Percentiles rank a stretch among this genome's conserved stretches.
Evolutionary conservation across 1,284 basidiomycete genomes (phyloP).

Genomic region (Puccinia polysora): DNA sequence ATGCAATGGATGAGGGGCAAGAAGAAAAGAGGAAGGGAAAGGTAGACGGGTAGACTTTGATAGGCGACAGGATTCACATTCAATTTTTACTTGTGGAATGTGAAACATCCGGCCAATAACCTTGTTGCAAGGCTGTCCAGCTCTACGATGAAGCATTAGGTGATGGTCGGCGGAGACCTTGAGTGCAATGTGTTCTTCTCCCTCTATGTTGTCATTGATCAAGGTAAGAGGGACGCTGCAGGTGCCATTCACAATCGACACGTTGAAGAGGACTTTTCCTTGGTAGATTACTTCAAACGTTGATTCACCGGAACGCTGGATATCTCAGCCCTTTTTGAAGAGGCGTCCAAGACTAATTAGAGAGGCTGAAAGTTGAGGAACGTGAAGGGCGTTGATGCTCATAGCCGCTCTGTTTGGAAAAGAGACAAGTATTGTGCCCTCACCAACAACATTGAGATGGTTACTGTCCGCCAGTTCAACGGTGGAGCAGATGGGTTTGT

Average conservation of each 20-base stretch:
- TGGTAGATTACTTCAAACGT: neutral
- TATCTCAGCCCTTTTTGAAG: neutral
- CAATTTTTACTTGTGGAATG: neutral
- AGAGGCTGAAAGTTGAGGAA: slow-evolving; percentile 11
- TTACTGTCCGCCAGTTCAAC: slow-evolving; percentile 4
- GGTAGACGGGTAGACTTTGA: slow-evolving; percentile 2
- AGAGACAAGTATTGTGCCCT: neutral
- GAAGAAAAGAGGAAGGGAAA: neutral
- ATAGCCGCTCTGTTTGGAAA: neutral
- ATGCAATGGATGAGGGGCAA: neutral
- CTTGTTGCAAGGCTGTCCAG: neutral
- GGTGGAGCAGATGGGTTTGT: neutral
- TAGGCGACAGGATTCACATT: neutral
- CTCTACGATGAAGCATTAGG: slow-evolving; percentile 9
- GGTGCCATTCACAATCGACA: neutral
- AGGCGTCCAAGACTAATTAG: slow-evolving; percentile 5
- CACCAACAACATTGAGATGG: neutral
- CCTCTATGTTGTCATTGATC: neutral
- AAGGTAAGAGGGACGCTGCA: neutral
- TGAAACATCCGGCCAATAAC: neutral
- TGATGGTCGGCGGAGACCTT: neutral
- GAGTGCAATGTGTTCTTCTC: neutral
- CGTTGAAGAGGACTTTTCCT: neutral
- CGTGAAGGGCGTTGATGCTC: neutral
- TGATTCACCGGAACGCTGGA: neutral